These are phyloP conservation scores for Cutaneotrichosporon mucoides DNA, from an alignment of 1,284 basidiomycete genomes.

Conservation along the genomic window DNA sequence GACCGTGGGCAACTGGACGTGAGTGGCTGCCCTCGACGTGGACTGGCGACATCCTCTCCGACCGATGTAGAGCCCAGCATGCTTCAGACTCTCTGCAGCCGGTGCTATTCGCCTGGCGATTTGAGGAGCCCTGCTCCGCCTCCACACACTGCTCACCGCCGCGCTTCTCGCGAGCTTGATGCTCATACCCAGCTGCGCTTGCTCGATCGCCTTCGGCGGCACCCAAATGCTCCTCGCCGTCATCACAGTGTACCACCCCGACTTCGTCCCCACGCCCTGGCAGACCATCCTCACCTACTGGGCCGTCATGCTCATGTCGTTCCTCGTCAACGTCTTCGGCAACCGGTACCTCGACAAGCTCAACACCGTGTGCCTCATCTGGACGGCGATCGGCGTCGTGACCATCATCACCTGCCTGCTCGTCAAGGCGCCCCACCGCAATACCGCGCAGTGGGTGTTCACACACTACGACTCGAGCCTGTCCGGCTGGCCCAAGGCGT, in stretches of 20 bases:
- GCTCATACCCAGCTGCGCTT: not conserved
- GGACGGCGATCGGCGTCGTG: constrained; percentile 49
- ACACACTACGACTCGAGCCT: constrained; percentile 15
- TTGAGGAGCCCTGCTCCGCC: too few species aligned
- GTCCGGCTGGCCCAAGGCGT: constrained; percentile 15
- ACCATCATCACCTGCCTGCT: constrained; percentile 51
- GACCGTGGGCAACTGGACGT: constrained; percentile 53
- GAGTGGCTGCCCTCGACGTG: constrained; percentile 5
- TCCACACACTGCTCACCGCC: too few species aligned
- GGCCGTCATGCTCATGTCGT: constrained; percentile 46
- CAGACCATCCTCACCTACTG: constrained; percentile 50
- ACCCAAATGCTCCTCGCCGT: constrained; percentile 52
- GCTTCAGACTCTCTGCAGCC: too few species aligned
- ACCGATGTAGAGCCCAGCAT: too few species aligned
- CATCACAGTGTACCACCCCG: constrained; percentile 48
- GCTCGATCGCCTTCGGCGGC: constrained; percentile 53
- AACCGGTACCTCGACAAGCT: constrained; percentile 43
- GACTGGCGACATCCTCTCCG: too few species aligned
- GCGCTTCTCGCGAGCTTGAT: too few species aligned
- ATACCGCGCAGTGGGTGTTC: constrained; percentile 48
- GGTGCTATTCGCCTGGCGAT: too few species aligned
- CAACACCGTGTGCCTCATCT: constrained; percentile 49
- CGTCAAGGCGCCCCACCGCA: constrained; percentile 45
- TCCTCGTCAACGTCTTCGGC: constrained; percentile 47
- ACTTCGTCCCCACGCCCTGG: constrained; percentile 45